Percentiles rank a stretch among this genome's conserved stretches.
Evolutionary conservation across 2,329 filamentous ascomycete species (phyloP).

Genomic region (Knufia fluminis): DNA sequence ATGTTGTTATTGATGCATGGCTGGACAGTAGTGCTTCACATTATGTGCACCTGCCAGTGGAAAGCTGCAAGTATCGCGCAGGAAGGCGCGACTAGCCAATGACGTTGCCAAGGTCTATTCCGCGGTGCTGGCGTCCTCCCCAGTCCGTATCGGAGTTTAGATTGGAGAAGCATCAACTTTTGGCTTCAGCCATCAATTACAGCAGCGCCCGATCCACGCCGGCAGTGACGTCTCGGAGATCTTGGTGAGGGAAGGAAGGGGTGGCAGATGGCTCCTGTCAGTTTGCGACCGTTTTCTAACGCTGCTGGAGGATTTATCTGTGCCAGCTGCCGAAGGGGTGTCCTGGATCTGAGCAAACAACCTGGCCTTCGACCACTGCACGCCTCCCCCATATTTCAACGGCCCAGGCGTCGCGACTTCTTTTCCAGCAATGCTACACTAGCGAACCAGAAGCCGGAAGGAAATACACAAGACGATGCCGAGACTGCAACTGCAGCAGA

Average conservation of each 20-base stretch:
- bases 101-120: background rate
- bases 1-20: constrained; percentile 5
- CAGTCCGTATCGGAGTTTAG: background rate
- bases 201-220: no score
- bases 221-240: no score
- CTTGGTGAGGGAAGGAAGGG: no score
- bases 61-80: background rate
- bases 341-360: constrained; percentile 23
- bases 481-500: constrained; percentile 7
- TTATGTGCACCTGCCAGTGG: background rate
- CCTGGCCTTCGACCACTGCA: constrained; percentile 29
- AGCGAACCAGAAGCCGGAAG: constrained; percentile 9
- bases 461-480: background rate
- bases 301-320: constrained; percentile 25
- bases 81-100: background rate
- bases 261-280: background rate
- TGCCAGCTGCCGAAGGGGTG: constrained; percentile 26
- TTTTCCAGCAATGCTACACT: constrained; percentile 55
- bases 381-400: constrained; percentile 28
- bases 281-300: constrained; percentile 25
- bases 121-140: background rate
- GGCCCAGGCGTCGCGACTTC: constrained; percentile 50
- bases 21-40: background rate
- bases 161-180: no score
- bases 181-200: background rate